A percentile compares a stretch with the other conserved stretches of the same genome.
phyloP scores from a whole-genome alignment of 805 yeast species.

The Suhomyces xylopsoci region DNA sequence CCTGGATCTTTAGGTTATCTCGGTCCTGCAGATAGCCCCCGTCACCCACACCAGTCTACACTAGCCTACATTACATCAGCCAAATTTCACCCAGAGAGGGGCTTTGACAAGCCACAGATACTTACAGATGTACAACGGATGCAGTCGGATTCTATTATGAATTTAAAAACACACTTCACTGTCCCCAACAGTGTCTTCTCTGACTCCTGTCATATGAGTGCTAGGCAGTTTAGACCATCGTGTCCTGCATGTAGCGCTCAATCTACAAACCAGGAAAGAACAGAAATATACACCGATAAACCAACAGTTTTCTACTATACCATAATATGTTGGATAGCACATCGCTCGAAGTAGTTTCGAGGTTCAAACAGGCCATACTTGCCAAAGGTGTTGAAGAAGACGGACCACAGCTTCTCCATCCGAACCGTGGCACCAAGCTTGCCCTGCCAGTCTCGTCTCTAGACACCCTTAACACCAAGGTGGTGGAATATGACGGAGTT shows the following conservation, averaged over 20 bases:
- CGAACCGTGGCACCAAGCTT: constrained; percentile 35
- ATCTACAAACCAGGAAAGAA: background rate
- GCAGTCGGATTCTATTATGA: background rate
- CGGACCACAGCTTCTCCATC: constrained; percentile 10
- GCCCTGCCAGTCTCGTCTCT: constrained; percentile 12
- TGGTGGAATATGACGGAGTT: constrained; percentile 38
- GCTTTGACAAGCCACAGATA: background rate
- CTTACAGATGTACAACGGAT: background rate
- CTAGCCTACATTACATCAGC: background rate
- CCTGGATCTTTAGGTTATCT: background rate
- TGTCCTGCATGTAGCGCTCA: background rate
- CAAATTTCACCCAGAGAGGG: background rate
- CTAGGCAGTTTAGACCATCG: background rate
- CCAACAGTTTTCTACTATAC: background rate
- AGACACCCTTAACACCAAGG: constrained; percentile 27
- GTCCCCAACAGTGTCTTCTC: background rate
- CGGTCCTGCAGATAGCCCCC: background rate
- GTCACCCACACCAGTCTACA: background rate
- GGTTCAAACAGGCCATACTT: constrained; percentile 37
- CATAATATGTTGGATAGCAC: constrained; percentile 34
- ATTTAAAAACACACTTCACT: background rate
- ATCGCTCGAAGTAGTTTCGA: constrained; percentile 36
- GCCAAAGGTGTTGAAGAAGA: constrained; percentile 10
- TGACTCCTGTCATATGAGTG: background rate
- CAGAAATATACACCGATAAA: background rate